Conservation (phyloP, 2,329 filamentous ascomycete genomes). For the Stylonectria norvegica region DNA sequence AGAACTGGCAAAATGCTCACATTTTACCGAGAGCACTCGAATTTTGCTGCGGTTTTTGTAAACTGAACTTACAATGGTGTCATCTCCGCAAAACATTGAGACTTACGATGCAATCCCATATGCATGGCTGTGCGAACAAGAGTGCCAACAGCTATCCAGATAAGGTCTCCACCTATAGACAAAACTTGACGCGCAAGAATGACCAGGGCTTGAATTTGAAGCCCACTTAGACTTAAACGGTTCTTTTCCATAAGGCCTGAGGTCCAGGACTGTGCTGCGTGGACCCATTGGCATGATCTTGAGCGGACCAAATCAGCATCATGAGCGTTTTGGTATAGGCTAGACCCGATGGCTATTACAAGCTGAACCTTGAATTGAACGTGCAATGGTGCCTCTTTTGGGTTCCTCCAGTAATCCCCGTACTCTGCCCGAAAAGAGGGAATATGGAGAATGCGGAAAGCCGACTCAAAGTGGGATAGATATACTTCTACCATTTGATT, state of each 20-base stretch:
- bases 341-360: constrained; percentile 40
- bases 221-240: constrained; percentile 27
- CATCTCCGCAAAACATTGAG: constrained; percentile 34
- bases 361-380: constrained; percentile 37
- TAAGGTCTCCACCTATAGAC: constrained; percentile 38
- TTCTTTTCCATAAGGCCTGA: constrained; percentile 37
- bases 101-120: constrained; percentile 44
- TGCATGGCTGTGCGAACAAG: constrained; percentile 43
- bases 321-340: constrained; percentile 26
- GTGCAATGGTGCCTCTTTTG: constrained; percentile 19
- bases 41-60: no score
- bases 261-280: constrained; percentile 41
- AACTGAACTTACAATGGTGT: no score
- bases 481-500: no score
- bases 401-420: constrained; percentile 41
- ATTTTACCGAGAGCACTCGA: no score
- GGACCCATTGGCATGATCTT: constrained; percentile 39
- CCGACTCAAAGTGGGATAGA: constrained; percentile 52
- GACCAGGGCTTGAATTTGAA: constrained; percentile 40
- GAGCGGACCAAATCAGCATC: constrained; percentile 21
- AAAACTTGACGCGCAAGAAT: constrained; percentile 41
- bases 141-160: constrained; percentile 41
- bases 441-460: constrained; percentile 50
- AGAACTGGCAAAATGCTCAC: no score
- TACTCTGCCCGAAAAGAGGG: constrained; percentile 53